Base-by-base conservation (phyloP, 2,329 filamentous ascomycete genomes). In the Diplodia scrobiculata region DNA sequence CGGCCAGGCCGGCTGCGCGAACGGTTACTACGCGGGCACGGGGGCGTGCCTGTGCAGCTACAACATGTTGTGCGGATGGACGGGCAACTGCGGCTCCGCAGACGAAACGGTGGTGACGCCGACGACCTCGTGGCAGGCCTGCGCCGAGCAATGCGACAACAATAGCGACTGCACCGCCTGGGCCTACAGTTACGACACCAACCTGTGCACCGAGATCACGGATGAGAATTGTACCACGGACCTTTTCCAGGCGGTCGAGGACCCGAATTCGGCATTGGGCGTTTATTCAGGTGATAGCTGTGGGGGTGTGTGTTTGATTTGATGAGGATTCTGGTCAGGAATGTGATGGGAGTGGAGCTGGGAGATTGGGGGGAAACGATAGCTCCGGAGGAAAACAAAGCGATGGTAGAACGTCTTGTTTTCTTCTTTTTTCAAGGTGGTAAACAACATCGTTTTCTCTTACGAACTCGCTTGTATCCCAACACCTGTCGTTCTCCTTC, bases 381-480 rank as follows among this genome's bases (percentile, higher is more conserved):
- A 1, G 25, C 25, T 25, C 25, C 3, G 25, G 25, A 25, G 25
- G 25, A 25, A 25, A 25, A 25, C 25, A 25, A 25, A 25, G 25
- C 25, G 25, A 25, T 25, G 25, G 25, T 25, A 25, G 25, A 25
- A 25, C 25, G 25, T 25, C 3, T 25, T 25, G 4, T 25, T 25
- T 25, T 25, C 25, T 25, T 4, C 25, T 25, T 25, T 32, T 32
- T 32, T 32, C 7, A 32, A 5, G 29, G 29, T 32, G 9, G 29
- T 32, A 4, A 9, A 32, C 29, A 32, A 7, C 29, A 25, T 25
- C 3, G 2, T 2, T 32, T 32, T 32, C 29, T 3, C 29, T 32
- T 34, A 47, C n/a, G 55, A 34, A 2, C 63, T 65, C 17, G 27
- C 60, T 29, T 68, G 68, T 6, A 69, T 14, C 2, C 54, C 68